These are phyloP conservation scores for Inosperma sp. DNA, from an alignment of 768 basidiomycete genomes.

Conservation along the genomic window DNA sequence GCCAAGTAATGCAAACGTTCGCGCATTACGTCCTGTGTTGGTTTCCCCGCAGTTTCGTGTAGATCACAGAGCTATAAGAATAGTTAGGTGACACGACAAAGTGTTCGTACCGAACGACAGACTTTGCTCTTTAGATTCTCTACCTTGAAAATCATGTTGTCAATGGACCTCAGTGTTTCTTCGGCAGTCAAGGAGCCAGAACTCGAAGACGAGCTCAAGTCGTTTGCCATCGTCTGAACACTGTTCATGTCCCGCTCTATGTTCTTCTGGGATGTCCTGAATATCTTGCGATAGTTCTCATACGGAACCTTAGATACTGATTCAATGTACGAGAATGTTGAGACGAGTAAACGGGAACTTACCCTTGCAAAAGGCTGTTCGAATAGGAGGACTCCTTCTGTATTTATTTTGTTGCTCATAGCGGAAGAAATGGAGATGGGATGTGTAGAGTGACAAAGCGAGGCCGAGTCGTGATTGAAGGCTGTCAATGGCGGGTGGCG, in stretches of 20 bases:
- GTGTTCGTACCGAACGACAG: slow-evolving; percentile 12
- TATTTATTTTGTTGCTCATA: slow-evolving; percentile 55
- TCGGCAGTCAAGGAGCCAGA: slow-evolving; percentile 38
- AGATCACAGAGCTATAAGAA: slow-evolving; percentile 41
- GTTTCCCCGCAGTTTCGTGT: slow-evolving; percentile 44
- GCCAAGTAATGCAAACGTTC: slow-evolving; percentile 73
- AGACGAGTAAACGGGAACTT: slow-evolving; percentile 17
- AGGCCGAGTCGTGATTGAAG: no score
- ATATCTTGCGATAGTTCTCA: slow-evolving; percentile 86
- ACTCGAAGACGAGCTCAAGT: slow-evolving; percentile 49
- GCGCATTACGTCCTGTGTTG: slow-evolving; percentile 70
- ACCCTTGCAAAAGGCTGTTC: slow-evolving; percentile 83
- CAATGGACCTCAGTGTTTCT: slow-evolving; percentile 57
- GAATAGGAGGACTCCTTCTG: slow-evolving; percentile 73
- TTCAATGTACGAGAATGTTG: neutral
- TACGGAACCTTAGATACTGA: slow-evolving; percentile 63
- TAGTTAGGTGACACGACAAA: slow-evolving; percentile 4
- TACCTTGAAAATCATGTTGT: slow-evolving; percentile 71
- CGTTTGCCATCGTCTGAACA: slow-evolving; percentile 56
- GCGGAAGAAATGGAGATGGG: neutral
- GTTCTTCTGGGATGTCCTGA: slow-evolving; percentile 74
- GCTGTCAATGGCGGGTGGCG: no score
- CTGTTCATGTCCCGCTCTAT: slow-evolving; percentile 64
- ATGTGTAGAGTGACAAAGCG: no score
- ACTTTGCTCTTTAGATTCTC: slow-evolving; percentile 90